Conservation (phyloP, 2,329 filamentous ascomycete species). For the Pestalotiopsis fici region DNA sequence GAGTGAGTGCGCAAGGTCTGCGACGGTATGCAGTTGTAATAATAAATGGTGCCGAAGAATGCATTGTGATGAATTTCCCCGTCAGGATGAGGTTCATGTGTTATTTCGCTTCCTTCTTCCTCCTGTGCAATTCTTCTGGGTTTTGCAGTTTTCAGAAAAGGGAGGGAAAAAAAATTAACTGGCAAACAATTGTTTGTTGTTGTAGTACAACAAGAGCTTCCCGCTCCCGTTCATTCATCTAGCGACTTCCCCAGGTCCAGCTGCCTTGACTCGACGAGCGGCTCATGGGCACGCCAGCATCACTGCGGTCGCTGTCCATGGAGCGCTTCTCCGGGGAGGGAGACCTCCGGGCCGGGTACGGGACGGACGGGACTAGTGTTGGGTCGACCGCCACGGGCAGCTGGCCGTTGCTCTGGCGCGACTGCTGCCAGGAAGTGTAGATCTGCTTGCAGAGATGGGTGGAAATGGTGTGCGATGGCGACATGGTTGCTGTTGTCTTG, state of each 20-base stretch:
- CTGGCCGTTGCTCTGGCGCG: slow-evolving; percentile 39
- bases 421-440: slow-evolving; percentile 59
- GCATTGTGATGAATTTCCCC: not conserved
- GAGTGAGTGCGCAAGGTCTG: too few relatives aligned
- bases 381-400: slow-evolving; percentile 23
- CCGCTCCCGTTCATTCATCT: slow-evolving; percentile 1
- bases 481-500: slow-evolving; percentile 40
- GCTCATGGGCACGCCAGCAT: slow-evolving; percentile 26
- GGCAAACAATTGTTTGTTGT: too few relatives aligned
- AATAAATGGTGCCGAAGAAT: too few relatives aligned
- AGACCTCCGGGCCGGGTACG: slow-evolving; percentile 29
- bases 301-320: slow-evolving; percentile 47
- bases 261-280: slow-evolving; percentile 32
- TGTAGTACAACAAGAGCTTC: too few relatives aligned
- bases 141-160: not conserved
- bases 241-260: slow-evolving; percentile 31
- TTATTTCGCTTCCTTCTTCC: not conserved
- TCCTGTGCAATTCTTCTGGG: not conserved
- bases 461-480: slow-evolving; percentile 62
- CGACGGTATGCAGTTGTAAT: too few relatives aligned
- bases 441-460: slow-evolving; percentile 63
- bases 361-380: slow-evolving; percentile 22
- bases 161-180: too few relatives aligned
- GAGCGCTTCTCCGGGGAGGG: slow-evolving; percentile 46
- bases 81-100: not conserved